Base-by-base conservation (phyloP, 2,329 filamentous ascomycete genomes). In the Nemania serpens region DNA sequence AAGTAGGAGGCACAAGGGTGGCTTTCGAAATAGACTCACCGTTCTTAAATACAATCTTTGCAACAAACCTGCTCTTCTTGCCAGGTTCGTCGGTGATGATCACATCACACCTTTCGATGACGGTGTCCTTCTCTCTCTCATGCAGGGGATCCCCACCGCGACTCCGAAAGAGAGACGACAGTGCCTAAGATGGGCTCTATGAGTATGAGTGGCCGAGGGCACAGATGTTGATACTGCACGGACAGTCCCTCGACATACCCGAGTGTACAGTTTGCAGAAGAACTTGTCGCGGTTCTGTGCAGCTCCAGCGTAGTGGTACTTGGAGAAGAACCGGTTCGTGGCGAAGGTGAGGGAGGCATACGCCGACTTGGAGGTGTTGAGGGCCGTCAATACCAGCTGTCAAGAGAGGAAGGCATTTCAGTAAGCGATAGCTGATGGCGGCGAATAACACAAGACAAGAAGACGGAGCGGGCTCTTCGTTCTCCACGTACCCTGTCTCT, bases 341-440 rank as follows among this genome's bases (percentile, higher is more conserved):
- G 88, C 80, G 55, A 93, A 86, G 7, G 84, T 83, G 69, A 92
- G 88, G 60, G 88, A 89, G 25, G 88, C 87, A 73, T 93, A 93
- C 17, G 89, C 90, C 3, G 91, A 91, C 71, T 91, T 91, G 58
- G 90, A 91, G n/a, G 85, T 84, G 73, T 94, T 94, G 65, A 94
- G 79, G 13, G 90, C 87, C 13, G 89, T 91, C 56, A 94, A 80
- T 4, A 88, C 81, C 65, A 94, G 83, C 90, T 91, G 63, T 5
- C 51, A 50, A 52, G 47, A 50, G 50, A 50, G 61, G 29, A 51
- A 50, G 15, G 25, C 11, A n/a, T 59, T 37, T 68, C 48, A 62
- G 56, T 48, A 55, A 34, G n/a, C 34, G 33, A 46, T 33, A 18
- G n/a, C 15, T n/a, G 17, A 39, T 2, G n/a, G n/a, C 7, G 48